Evolutionary conservation across 106 monocot genomes (phyloP).

Genomic region (Dioscorea alata): DNA sequence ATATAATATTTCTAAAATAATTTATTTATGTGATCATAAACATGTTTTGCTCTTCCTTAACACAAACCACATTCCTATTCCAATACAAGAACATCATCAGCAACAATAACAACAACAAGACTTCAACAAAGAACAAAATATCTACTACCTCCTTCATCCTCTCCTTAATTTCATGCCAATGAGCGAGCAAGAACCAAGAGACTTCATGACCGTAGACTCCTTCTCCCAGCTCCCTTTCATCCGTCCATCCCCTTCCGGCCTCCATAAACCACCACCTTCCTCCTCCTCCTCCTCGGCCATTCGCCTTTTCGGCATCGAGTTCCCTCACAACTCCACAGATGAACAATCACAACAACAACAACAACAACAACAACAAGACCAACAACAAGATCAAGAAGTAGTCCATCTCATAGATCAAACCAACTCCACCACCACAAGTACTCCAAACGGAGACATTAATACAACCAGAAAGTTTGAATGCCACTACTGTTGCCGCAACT

Average conservation of each 20-base stretch:
- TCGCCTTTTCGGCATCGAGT: slow-evolving; percentile 70
- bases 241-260: slow-evolving; percentile 27
- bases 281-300: slow-evolving; percentile 38
- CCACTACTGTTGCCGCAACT: slow-evolving; percentile 74
- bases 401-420: too few species aligned
- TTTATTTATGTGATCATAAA: background rate
- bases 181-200: slow-evolving; percentile 44
- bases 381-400: too few species aligned
- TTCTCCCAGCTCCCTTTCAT: slow-evolving; percentile 95
- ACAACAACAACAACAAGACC: background rate
- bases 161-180: slow-evolving; percentile 3
- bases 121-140: background rate
- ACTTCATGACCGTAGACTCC: slow-evolving; percentile 73
- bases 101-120: too few species aligned
- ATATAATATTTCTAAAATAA: background rate
- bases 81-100: too few species aligned
- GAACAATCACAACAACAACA: background rate
- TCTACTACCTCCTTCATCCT: background rate
- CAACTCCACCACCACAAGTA: too few species aligned
- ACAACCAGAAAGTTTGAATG: slow-evolving; percentile 57
- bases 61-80: too few species aligned
- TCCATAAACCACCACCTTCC: slow-evolving; percentile 12
- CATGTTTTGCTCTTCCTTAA: background rate
- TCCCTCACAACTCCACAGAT: slow-evolving; percentile 17
- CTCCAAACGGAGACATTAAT: background rate